Percentiles rank a stretch among this genome's conserved stretches.
These are phyloP conservation scores for Usnea hakonensis DNA, from an alignment of 495 filamentous ascomycete species.

Conservation along the genomic window DNA sequence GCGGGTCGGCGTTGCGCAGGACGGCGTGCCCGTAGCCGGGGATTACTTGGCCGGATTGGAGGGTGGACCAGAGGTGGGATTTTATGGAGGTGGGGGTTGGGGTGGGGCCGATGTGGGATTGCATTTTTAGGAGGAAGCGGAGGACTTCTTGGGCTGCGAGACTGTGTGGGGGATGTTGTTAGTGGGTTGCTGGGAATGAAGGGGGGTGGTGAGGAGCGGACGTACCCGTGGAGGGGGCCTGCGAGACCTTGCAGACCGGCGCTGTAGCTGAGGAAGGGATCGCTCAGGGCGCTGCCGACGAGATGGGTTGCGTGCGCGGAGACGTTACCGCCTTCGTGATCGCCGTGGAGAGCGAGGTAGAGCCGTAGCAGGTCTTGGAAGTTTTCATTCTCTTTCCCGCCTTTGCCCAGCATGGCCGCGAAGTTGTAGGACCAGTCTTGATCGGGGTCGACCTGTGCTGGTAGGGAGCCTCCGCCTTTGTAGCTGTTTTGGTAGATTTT, in stretches of 20 bases:
- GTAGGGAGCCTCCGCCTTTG: constrained; percentile 64
- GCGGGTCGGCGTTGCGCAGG: constrained; percentile 90
- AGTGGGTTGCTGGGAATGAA: not conserved
- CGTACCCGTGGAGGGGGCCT: constrained; percentile 81
- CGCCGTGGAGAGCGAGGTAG: constrained; percentile 93
- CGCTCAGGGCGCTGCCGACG: constrained; percentile 89
- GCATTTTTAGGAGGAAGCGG: constrained; percentile 92
- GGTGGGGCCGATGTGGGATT: constrained; percentile 68
- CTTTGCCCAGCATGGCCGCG: constrained; percentile 90
- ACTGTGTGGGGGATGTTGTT: constrained; percentile 26
- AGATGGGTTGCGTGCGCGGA: constrained; percentile 96
- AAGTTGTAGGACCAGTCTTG: constrained; percentile 99
- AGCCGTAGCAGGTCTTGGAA: constrained; percentile 92
- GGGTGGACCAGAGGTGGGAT: constrained; percentile 83
- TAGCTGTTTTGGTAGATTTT: constrained; percentile 94
- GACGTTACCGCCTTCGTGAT: constrained; percentile 97
- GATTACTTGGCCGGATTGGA: constrained; percentile 89
- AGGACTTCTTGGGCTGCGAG: constrained; percentile 96
- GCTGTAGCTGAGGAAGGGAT: constrained; percentile 92
- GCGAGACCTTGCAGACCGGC: constrained; percentile 93
- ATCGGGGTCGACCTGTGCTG: constrained; percentile 65
- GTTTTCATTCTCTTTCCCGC: constrained; percentile 72
- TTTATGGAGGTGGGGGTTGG: constrained; percentile 74
- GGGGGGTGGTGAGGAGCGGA: not conserved
- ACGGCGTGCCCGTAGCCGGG: constrained; percentile 98